Evolutionary conservation across 495 filamentous ascomycete genomes (phyloP), one percentile per base, ranked within the genome.

Genomic region (Podospora appendiculata): DNA sequence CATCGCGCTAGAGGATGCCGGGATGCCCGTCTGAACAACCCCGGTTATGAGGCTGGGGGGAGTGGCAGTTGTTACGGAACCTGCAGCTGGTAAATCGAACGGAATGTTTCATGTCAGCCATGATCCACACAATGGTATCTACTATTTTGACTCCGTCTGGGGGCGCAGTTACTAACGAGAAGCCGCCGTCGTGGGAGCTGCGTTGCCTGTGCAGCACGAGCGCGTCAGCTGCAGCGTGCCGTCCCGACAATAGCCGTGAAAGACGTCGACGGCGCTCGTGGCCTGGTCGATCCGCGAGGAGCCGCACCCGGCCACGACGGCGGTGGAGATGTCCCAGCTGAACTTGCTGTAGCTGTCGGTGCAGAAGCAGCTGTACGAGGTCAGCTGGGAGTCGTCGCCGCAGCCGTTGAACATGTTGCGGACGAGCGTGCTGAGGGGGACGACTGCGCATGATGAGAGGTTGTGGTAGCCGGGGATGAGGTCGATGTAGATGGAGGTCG

Each of bases 281-380:
- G 41, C 41, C 8, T 13, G 9, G 41, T 6, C 16, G 41, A 6
- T 14, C 6, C 7, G 10, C 6, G 9, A 8, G 9, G 41, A 14
- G 35, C 35, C 35, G 41, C 41, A 43, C 9, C 17, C 17, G 10
- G 9, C 16, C 8, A 43, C 10, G 6, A 43, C 41, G 6, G 41
- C 41, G 41, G 41, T 43, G 8, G 41, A 43, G 41, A 43, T 43
- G 7, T 43, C 10, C 41, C 41, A 43, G 41, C 41, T 43, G 52
- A 66, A 69, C 12, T 51, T 47, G 48, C 43, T 58, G 45, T 65
- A 73, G 45, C 57, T 52, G 11, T 67, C 25, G 13, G 41, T 54
- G 52, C 61, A 64, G 48, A 64, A 61, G 45, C 61, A 64, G 41
- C 32, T 47, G 52, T 53, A 64, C 9, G 61, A 64, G 0, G 61